phyloP scores from a whole-genome alignment of 495 filamentous ascomycete species.

The Xylaria curta region DNA sequence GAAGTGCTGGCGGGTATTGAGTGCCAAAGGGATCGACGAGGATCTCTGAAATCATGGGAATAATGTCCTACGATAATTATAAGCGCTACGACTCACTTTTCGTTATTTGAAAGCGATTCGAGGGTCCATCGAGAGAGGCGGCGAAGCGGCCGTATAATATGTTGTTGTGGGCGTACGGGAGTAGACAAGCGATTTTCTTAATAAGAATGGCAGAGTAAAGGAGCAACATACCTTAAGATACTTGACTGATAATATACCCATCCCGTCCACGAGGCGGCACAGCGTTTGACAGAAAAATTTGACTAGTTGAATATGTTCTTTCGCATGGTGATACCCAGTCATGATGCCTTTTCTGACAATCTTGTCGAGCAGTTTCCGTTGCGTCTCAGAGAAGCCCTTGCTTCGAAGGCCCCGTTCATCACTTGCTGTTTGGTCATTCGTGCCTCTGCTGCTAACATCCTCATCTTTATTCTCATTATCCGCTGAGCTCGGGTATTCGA shows the following conservation, averaged over 20 bases:
- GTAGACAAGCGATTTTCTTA: not conserved
- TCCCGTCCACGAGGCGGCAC: conserved; percentile 55
- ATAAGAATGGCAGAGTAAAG: not conserved
- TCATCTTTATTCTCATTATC: conserved; percentile 13
- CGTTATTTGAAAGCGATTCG: not conserved
- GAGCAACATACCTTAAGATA: conserved; percentile 66
- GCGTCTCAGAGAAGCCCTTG: conserved; percentile 33
- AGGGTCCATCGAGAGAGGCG: not conserved
- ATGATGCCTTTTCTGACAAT: conserved; percentile 64
- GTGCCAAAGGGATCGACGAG: conserved; percentile 74
- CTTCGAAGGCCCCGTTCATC: not conserved
- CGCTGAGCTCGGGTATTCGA: conserved; percentile 34
- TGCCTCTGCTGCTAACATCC: not conserved
- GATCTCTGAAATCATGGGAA: conserved; percentile 70
- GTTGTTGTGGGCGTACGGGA: not conserved
- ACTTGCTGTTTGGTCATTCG: not conserved
- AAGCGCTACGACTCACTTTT: not conserved
- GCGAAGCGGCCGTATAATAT: not conserved
- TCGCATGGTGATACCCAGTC: conserved; percentile 58
- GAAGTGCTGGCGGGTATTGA: conserved; percentile 60
- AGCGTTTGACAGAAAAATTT: conserved; percentile 66
- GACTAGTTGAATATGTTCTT: conserved; percentile 57
- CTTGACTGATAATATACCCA: conserved; percentile 74
- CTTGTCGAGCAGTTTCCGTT: conserved; percentile 53
- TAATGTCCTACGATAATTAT: conserved; percentile 56